Base-by-base conservation (phyloP, 768 basidiomycete species). In the Leccinellum rugosiceps region DNA sequence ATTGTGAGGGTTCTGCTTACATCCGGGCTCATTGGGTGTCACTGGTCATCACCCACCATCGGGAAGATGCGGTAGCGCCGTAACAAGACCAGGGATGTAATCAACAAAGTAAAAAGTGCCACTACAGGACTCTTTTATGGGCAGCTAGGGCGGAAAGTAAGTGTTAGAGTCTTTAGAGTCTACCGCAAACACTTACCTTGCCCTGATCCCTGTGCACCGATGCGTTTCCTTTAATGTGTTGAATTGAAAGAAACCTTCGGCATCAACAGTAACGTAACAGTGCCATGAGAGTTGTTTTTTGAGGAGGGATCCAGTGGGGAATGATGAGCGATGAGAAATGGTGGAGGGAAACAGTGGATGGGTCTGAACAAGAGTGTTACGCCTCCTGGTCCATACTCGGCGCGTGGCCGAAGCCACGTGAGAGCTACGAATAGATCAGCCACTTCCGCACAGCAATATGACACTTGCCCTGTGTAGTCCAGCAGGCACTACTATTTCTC, bases 351-450 rank as follows among this genome's bases (percentile, higher is more conserved):
- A 61, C 43, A 52, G 64, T 72, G 69, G 60, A 70, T 66, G 68
- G 55, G 55, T 43, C 65, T 62, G 70, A 62, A 71, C 69, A 70
- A 72, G 69, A 67, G 64, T 68, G 67, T 65, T 68, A 65, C 61
- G 63, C 66, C 68, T 63, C 57, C 64, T 68, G 61, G 59, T 54
- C 66, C 62, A 59, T 68, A 60, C 70, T 62, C 64, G 60, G 68
- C 59, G 68, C 68, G 61, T 70, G 68, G 68, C 64, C 59, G 41
- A 52, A 30, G 55, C 71, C 71, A 70, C 69, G 69, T 72, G 69
- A 66, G 64, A 51, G 46, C 55, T 59, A 46, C 56, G 63, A 60
- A 63, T 44, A 57, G 52, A 67, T 59, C 62, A 61, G 54, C 62
- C 61, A 61, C 64, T 50, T 31, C 49, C 10, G 7, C 57, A 46